These are phyloP conservation scores for Cercospora berteroae DNA, from an alignment of 2,329 filamentous ascomycete species.

Conservation along the genomic window DNA sequence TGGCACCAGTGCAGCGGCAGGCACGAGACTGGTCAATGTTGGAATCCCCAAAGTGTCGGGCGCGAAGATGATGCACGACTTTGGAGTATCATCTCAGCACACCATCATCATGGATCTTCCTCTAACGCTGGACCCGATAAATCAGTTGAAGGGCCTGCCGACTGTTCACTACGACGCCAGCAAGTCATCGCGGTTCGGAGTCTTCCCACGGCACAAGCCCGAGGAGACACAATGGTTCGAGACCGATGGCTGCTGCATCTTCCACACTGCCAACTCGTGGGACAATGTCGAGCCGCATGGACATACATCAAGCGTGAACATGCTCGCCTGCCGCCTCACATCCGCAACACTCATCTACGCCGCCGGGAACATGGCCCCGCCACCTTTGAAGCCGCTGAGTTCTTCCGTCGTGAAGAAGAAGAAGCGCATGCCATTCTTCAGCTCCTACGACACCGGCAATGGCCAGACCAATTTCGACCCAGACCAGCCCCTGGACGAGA, in stretches of 20 bases:
- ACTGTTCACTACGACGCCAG: conserved; percentile 60
- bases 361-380: conserved; percentile 61
- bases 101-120: conserved; percentile 70
- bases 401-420: conserved; percentile 34
- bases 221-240: conserved; percentile 63
- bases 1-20: background rate
- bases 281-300: conserved; percentile 46
- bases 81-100: conserved; percentile 62
- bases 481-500: conserved; percentile 32
- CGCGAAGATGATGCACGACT: conserved; percentile 75
- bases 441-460: conserved; percentile 43
- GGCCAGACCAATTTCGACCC: conserved; percentile 31
- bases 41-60: conserved; percentile 61
- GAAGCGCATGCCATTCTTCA: conserved; percentile 48
- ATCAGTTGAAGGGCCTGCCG: conserved; percentile 56
- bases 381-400: conserved; percentile 35
- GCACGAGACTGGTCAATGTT: conserved; percentile 47
- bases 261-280: conserved; percentile 72
- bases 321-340: conserved; percentile 66
- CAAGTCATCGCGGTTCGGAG: conserved; percentile 61
- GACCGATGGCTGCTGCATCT: conserved; percentile 66
- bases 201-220: conserved; percentile 63
- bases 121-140: conserved; percentile 62
- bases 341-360: conserved; percentile 64
- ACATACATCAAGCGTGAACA: conserved; percentile 53